Base-by-base conservation (phyloP, 2,329 filamentous ascomycete genomes). In the Trichoderma lentiforme region DNA sequence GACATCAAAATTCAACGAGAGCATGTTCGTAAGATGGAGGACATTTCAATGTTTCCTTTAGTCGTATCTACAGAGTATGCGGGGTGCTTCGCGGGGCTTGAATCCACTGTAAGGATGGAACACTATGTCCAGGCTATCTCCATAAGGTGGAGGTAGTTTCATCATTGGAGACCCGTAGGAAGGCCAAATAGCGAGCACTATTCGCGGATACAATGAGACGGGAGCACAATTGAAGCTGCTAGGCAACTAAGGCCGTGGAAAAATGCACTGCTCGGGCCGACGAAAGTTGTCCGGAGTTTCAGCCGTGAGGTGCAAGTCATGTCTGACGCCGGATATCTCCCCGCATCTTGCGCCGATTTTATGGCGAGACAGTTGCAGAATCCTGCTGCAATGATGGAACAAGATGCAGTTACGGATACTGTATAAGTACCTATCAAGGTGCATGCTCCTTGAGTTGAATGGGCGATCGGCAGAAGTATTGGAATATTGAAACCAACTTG, bases 101-200 rank as follows among this genome's bases (percentile, higher is more conserved):
- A 24, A 39, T 36, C 64, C 64, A 69, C 65, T 69, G 56, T 57
- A 39, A 30, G 24, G 21, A 21, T 21, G 21, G 43, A 39, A 32
- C 30, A 39, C 43, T 70, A 63, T 34, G 26, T 21, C 43, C 12
- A 36, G 12, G 39, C 58, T 30, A 21, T 60, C 53, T 14, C 28
- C 36, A 47, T 56, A 53, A 14, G 39, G 68, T 70, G 68, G 68
- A 70, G 68, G 68, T 28, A 7, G 15, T 69, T 69, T 69, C 66
- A 57, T 69, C 66, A 69, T 69, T 53, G 21, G 4, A 63, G 60
- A 30, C 60, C 24, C 58, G 58, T 43, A 24, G 30, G 24, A 24
- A 36, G 4, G 30, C 30, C 63, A 56, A 2, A 66, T 15, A 8
- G 47, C 34, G 3, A 34, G 15, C n/a, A 47, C 32, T 30, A 56